phyloP scores from a whole-genome alignment of 2,329 filamentous ascomycete species.

The Claviceps capensis region DNA sequence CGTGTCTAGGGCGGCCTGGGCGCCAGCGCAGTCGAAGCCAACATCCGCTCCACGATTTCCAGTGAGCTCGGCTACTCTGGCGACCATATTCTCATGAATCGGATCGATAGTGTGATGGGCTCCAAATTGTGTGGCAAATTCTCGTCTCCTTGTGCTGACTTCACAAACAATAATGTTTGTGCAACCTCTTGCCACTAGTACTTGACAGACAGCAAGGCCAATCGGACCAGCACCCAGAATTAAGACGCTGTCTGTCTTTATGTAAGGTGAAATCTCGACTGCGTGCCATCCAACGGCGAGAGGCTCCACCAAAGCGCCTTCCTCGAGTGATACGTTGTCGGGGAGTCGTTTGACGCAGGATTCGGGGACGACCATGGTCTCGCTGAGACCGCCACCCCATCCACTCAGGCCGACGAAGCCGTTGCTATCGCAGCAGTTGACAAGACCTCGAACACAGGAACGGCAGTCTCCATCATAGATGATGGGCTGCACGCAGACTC shows the following conservation, averaged over 20 bases:
- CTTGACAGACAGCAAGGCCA: conserved; percentile 32
- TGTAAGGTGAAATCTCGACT: conserved; percentile 29
- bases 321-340: conserved; percentile 32
- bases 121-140: conserved; percentile 29
- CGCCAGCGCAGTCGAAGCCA: conserved; percentile 49
- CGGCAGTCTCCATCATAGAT: conserved; percentile 42
- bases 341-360: conserved; percentile 36
- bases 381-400: conserved; percentile 41
- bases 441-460: conserved; percentile 35
- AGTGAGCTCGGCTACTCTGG: conserved; percentile 31
- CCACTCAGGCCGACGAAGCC: conserved; percentile 20
- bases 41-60: conserved; percentile 38
- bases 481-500: conserved; percentile 46
- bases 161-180: conserved; percentile 34
- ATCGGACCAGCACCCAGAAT: conserved; percentile 38
- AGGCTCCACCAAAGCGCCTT: conserved; percentile 39
- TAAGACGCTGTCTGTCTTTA: conserved; percentile 27
- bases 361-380: conserved; percentile 37
- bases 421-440: conserved; percentile 42
- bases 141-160: conserved; percentile 24
- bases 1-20: conserved; percentile 31
- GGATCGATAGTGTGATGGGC: conserved; percentile 30
- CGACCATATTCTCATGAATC: conserved; percentile 30
- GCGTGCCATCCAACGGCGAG: conserved; percentile 32
- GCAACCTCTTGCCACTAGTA: conserved; percentile 31